phyloP scores from a whole-genome alignment of 1,284 basidiomycete species.

The Acaromyces ingoldii region DNA sequence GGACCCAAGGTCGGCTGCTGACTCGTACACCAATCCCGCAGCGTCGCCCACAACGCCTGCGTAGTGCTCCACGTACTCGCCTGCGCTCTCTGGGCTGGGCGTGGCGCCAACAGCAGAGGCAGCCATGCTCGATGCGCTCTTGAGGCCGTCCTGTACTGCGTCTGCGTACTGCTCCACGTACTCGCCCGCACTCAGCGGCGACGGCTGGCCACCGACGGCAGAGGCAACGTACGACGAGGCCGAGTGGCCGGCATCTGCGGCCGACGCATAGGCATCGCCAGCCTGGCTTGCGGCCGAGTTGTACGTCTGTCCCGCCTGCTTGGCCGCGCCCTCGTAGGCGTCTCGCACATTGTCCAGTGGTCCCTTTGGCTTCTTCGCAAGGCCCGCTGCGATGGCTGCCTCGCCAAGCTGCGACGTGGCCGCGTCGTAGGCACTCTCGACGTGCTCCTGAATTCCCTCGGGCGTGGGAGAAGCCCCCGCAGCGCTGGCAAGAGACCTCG shows the following conservation, averaged over 20 bases:
- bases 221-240: slow-evolving; percentile 7
- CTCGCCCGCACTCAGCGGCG: slow-evolving; percentile 7
- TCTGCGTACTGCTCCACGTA: slow-evolving; percentile 1
- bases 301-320: too few relatives aligned
- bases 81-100: slow-evolving; percentile 13
- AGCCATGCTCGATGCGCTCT: slow-evolving; percentile 4
- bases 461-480: slow-evolving; percentile 17
- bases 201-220: slow-evolving; percentile 1
- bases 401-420: neutral
- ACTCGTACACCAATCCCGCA: neutral
- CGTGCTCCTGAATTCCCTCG: slow-evolving; percentile 16
- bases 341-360: neutral
- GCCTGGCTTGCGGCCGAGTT: neutral
- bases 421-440: slow-evolving; percentile 8
- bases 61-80: slow-evolving; percentile 6
- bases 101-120: slow-evolving; percentile 8
- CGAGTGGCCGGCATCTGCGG: too few relatives aligned
- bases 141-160: neutral
- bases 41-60: neutral
- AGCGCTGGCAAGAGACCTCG: slow-evolving; percentile 14
- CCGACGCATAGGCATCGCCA: slow-evolving; percentile 1
- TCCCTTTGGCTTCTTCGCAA: neutral
- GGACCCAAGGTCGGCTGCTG: neutral
- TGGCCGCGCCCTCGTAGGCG: neutral
- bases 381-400: neutral